Evolutionary conservation across 73 alveolate species (phyloP).

Genomic region (Paramecium sexaurelia): DNA sequence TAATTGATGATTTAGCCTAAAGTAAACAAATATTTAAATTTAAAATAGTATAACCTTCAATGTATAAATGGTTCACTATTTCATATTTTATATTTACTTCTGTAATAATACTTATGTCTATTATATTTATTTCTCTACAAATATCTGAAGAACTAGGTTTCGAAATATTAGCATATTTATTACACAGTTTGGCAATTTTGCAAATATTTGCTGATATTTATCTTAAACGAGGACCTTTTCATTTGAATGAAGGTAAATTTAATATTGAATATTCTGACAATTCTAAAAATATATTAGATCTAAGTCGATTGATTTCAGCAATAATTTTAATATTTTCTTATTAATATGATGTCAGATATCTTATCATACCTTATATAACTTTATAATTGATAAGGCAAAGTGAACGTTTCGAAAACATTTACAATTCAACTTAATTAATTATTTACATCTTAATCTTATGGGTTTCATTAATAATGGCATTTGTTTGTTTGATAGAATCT

Average conservation of each 20-base stretch:
- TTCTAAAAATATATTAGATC: neutral
- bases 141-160: neutral
- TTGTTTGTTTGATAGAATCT: neutral
- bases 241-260: neutral
- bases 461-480: neutral
- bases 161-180: neutral
- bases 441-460: neutral
- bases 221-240: conserved; percentile 11
- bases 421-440: neutral
- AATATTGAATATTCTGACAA: neutral
- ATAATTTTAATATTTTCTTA: neutral
- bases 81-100: neutral
- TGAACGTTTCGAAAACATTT: neutral
- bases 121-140: neutral
- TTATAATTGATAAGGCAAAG: neutral
- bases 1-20: neutral
- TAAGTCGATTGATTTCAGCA: neutral
- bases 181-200: neutral
- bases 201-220: neutral
- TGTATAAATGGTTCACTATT: neutral
- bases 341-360: neutral
- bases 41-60: neutral
- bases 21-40: neutral
- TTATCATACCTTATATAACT: neutral
- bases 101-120: neutral